Evolutionary conservation across 306 rosid species (phyloP), one percentile per base, ranked within the genome.

Genomic region (Urtica urens): DNA sequence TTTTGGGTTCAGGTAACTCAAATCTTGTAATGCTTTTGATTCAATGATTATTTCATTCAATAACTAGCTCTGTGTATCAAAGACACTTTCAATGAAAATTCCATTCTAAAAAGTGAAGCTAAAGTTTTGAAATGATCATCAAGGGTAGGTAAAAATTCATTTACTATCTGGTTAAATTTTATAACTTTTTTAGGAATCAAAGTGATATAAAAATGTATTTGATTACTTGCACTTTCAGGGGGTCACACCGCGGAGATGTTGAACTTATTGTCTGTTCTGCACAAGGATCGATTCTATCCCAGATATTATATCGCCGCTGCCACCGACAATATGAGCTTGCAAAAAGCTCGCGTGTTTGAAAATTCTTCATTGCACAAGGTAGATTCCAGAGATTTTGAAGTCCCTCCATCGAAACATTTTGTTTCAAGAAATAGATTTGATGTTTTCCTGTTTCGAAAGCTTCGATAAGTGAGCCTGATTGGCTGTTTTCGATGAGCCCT

Each of bases 161-260:
- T 35, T 35, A 3, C n/a, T 16, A 13, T 3, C n/a, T 4, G 15
- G 4, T 4, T 35, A 35, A 14, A 7, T 16, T 35, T 9, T 30
- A 3, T 34, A 1, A 10, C 3, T 34, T 3, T 13, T 33, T 19
- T 13, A 23, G 21, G 43, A 45, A 31, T 49, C 3, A n/a, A 12
- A 24, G 34, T 57, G 33, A 15, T 30, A n/a, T 42, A 15, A 2
- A 10, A 44, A 43, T 8, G 38, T 49, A 16, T 10, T 29, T 18
- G 59, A 1, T 55, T 51, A 41, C 3, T 15, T 49, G 27, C 39
- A 23, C 18, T 50, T 41, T 47, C 5, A 67, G 93, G 93, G 28
- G 94, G 93, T 55, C 96, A 87, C 68, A 83, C 88, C 4, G 94
- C 88, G 1, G 94, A 87, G 93, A 87, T 87, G 88, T 81, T 87